Evolutionary conservation across 2,329 filamentous ascomycete species (phyloP).

Genomic region (Hymenotorrendiella dingleyae): DNA sequence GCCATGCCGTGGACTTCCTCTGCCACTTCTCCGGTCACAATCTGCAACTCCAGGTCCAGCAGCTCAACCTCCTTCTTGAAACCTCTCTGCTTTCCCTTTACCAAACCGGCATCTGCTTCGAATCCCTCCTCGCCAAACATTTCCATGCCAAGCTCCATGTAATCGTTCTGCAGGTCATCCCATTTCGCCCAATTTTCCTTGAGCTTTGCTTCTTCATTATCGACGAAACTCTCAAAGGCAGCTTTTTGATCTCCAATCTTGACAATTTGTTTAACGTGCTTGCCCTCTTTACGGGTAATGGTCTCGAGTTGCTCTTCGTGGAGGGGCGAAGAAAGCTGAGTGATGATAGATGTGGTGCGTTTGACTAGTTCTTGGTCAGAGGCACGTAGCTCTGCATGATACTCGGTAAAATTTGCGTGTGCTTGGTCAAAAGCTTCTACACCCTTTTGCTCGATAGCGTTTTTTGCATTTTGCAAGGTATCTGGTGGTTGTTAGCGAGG

Average conservation of each 20-base stretch:
- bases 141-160: conserved; percentile 17
- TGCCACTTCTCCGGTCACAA: conserved; percentile 15
- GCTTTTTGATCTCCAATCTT: conserved; percentile 22
- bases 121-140: conserved; percentile 16
- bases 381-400: conserved; percentile 2
- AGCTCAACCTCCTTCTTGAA: conserved; percentile 18
- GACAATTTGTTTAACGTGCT: conserved; percentile 10
- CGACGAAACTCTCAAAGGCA: conserved; percentile 16
- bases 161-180: conserved; percentile 25
- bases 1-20: conserved; percentile 19
- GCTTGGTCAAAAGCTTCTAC: conserved; percentile 15
- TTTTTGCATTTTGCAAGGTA: conserved; percentile 17
- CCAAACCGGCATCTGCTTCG: conserved; percentile 7
- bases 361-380: conserved; percentile 17
- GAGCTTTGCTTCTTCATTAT: conserved; percentile 19
- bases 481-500: conserved; percentile 13
- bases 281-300: conserved; percentile 12
- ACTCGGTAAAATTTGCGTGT: conserved; percentile 10
- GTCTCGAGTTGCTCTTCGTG: conserved; percentile 19
- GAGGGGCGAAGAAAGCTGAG: conserved; percentile 16
- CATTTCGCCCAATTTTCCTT: conserved; percentile 25
- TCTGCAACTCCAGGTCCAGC: conserved; percentile 16
- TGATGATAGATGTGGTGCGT: background rate
- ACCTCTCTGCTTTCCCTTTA: conserved; percentile 3
- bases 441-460: conserved; percentile 6